Base-by-base conservation (phyloP, 192 early-diverging fungal genomes). In the Linnemannia zychae region DNA sequence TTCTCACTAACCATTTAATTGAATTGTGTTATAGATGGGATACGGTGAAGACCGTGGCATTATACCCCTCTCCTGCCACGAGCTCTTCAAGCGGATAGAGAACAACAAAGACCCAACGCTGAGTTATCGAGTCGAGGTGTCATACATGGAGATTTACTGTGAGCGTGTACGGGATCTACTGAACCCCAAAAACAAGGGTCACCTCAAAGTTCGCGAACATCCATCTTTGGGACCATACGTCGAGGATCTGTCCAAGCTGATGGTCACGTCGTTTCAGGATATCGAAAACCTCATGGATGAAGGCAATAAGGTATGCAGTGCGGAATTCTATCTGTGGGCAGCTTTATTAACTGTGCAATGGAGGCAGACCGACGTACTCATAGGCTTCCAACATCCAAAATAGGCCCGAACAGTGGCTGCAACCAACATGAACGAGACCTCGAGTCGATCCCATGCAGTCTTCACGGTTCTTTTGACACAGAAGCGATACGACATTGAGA, bases 351-450 rank as follows among this genome's bases (percentile, higher is more conserved):
- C n/a, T 3, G 40, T 44, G 40, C 9, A 9, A 44, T 44, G 3
- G 40, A 44, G 9, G 9, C 40, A 44, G 3, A 44, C 40, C 40
- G 40, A 17, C 17, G n/a, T 24, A 49, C 22, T 49, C 24, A 47
- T 44, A 3, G 34, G 18, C 6, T 36, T 40, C 40, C 36, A 37
- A 40, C 40, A 18, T 9, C 40, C 40, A 44, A 40, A 28, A 24
- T 78, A 95, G 93, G 92, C 94, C 33, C 91, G 95, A 79, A 98
- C 97, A 7, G 96, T 97, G 22, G 98, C 97, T 5, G 92, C 97
- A 22, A 99, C 98, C 68, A 95, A 96, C 76, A 97, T 98, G 97
- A 99, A 99, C 88, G 97, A 95, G 74, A 93, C 93, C 4, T 98
- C 97, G 70, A 95, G 94, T 88, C 93, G 97, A 50, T 94, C 98